These are phyloP conservation scores for Salinomyces thailandicus DNA, from an alignment of 2,329 filamentous ascomycete species.

Conservation along the genomic window DNA sequence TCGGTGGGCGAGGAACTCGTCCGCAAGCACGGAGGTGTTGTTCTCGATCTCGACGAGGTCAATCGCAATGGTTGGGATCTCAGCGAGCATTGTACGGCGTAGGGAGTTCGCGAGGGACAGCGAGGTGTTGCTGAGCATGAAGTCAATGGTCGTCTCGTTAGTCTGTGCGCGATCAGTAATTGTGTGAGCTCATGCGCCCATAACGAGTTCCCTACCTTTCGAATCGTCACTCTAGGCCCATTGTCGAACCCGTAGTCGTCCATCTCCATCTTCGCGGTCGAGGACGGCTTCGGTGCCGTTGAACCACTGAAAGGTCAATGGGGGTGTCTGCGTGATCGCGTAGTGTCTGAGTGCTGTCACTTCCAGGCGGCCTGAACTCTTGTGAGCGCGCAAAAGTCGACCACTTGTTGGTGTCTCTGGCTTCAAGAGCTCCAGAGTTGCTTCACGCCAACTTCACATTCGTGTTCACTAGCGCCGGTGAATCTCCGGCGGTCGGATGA, in stretches of 20 bases:
- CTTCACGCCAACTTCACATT: no score
- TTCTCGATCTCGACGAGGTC: constrained; percentile 86
- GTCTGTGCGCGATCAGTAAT: constrained; percentile 35
- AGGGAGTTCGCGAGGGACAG: constrained; percentile 87
- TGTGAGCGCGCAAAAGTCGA: no score
- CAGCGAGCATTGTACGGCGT: constrained; percentile 80
- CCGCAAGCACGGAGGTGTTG: constrained; percentile 91
- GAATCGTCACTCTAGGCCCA: constrained; percentile 13
- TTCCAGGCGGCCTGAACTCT: no score
- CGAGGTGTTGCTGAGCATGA: constrained; percentile 81
- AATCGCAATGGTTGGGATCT: constrained; percentile 89
- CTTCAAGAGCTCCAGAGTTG: no score
- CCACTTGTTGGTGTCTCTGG: no score
- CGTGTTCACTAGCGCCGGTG: no score
- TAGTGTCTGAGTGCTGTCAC: no score
- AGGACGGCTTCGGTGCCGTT: not conserved
- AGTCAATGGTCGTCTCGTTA: constrained; percentile 72
- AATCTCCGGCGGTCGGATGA: no score
- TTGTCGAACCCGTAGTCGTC: constrained; percentile 15
- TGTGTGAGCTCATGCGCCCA: not conserved
- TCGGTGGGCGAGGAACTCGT: constrained; percentile 91
- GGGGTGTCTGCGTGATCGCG: no score
- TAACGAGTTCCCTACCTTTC: not conserved
- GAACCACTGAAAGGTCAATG: no score
- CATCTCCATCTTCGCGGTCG: constrained; percentile 4